A percentile compares a stretch with the other conserved stretches of the same genome.
These are phyloP conservation scores for Chalciporus chontae DNA, from an alignment of 768 basidiomycete species.

Conservation along the genomic window DNA sequence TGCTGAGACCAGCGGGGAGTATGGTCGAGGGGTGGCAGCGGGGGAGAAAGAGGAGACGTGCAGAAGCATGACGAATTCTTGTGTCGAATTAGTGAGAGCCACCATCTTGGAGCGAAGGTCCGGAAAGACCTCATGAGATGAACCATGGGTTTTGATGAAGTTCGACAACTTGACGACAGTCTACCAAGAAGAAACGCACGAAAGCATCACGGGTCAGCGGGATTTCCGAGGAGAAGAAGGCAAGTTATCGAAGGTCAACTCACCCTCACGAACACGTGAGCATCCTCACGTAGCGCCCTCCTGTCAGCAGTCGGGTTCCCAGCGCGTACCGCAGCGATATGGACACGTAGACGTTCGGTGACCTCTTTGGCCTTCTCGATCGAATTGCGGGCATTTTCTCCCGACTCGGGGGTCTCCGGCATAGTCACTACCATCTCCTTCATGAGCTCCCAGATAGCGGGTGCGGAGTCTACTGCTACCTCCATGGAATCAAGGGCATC, in stretches of 20 bases:
- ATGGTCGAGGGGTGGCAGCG: conserved; percentile 48
- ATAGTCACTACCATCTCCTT: conserved; percentile 68
- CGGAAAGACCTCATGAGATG: conserved; percentile 52
- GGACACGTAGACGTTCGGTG: conserved; percentile 59
- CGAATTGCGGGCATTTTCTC: conserved; percentile 46
- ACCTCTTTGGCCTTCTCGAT: conserved; percentile 61
- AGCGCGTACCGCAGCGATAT: conserved; percentile 56
- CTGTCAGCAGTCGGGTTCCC: conserved; percentile 52
- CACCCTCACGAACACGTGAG: conserved; percentile 81
- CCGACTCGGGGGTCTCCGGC: conserved; percentile 39
- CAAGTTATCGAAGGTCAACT: conserved; percentile 7
- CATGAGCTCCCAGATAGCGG: conserved; percentile 78
- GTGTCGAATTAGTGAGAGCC: conserved; percentile 75
- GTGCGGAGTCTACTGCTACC: conserved; percentile 73
- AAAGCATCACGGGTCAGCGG: conserved; percentile 3
- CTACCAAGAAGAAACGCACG: conserved; percentile 34
- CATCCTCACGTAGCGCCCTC: conserved; percentile 69
- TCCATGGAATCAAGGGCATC: conserved; percentile 79
- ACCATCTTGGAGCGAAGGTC: conserved; percentile 68
- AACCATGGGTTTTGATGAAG: conserved; percentile 62
- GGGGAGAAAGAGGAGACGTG: conserved; percentile 82
- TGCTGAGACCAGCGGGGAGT: conserved; percentile 51
- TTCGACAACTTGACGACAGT: conserved; percentile 75
- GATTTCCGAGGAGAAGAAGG: neutral
- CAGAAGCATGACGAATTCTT: conserved; percentile 83